Conservation (phyloP, 106 monocot genomes). For the Alisma plantagoaquatica region DNA sequence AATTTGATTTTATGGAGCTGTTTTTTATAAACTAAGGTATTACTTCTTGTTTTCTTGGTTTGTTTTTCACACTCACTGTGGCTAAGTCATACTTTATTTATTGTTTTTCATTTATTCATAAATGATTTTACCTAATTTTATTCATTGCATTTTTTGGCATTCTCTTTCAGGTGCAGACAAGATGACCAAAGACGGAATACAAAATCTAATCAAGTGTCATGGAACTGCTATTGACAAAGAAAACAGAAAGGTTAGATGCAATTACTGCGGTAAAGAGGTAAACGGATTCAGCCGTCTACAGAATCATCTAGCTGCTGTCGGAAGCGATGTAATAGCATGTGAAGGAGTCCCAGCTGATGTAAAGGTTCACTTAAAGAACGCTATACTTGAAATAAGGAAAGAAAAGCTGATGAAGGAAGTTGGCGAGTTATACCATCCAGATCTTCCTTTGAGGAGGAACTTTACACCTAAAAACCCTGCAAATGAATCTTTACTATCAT, state of each 20-base stretch:
- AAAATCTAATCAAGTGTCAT: no score
- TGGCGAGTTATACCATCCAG: slow-evolving; percentile 17
- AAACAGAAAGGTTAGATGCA: slow-evolving; percentile 39
- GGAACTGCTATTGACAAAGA: slow-evolving; percentile 36
- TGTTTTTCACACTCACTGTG: no score
- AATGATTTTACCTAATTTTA: no score
- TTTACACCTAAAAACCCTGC: slow-evolving; percentile 3
- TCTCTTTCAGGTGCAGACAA: no score
- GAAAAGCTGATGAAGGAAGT: slow-evolving; percentile 40
- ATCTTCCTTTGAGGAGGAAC: slow-evolving; percentile 44
- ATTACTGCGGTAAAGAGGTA: slow-evolving; percentile 42
- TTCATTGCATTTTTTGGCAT: no score
- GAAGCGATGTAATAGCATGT: slow-evolving; percentile 29
- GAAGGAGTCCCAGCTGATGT: slow-evolving; percentile 24
- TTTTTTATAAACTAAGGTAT: no score
- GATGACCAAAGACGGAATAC: no score
- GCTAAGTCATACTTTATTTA: no score
- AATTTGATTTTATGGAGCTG: no score
- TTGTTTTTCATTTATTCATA: no score
- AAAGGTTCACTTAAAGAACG: slow-evolving; percentile 17
- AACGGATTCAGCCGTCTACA: slow-evolving; percentile 38
- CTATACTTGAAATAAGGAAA: slow-evolving; percentile 35
- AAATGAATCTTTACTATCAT: no score
- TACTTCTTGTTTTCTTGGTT: no score
- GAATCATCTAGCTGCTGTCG: slow-evolving; percentile 40